phyloP scores from a whole-genome alignment of 805 yeast genomes.

The Metschnikowia matae region DNA sequence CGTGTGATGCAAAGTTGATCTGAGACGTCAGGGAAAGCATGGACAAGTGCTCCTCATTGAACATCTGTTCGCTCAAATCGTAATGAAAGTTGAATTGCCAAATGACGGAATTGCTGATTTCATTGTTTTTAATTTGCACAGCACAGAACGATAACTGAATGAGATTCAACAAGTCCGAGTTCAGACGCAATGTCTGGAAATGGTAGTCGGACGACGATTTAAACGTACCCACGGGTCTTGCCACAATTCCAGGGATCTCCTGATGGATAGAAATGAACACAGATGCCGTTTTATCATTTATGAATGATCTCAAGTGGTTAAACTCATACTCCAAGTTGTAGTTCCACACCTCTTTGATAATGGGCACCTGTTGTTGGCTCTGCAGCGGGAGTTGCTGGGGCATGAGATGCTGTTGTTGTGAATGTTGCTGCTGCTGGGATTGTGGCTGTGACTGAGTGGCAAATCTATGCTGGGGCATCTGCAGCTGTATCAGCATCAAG shows the following conservation, averaged over 20 bases:
- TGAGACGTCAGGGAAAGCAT: conserved; percentile 74
- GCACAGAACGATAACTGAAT: conserved; percentile 62
- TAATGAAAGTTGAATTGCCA: conserved; percentile 96
- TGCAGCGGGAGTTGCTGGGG: conserved; percentile 11
- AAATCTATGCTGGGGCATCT: conserved; percentile 21
- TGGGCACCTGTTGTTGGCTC: conserved; percentile 37
- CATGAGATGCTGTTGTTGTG: conserved; percentile 28
- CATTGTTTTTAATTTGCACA: conserved; percentile 33
- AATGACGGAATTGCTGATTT: conserved; percentile 64
- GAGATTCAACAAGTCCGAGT: conserved; percentile 80
- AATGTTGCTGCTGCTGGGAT: conserved; percentile 13
- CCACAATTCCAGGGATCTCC: conserved; percentile 94
- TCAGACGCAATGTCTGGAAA: conserved; percentile 89
- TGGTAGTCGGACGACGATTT: conserved; percentile 88
- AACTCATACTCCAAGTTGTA: conserved; percentile 67
- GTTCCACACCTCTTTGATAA: conserved; percentile 70
- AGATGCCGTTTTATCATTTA: conserved; percentile 44
- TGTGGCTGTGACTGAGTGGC: conserved; percentile 13
- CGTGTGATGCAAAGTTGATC: conserved; percentile 72
- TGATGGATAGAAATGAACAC: conserved; percentile 71
- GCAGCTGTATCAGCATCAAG: conserved; percentile 27
- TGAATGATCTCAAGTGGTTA: conserved; percentile 53
- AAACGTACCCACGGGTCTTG: conserved; percentile 93
- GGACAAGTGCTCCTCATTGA: conserved; percentile 77
- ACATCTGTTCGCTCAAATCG: conserved; percentile 76